Evolutionary conservation across 148 eudicot species (phyloP).

Genomic region (Camellia japonica): DNA sequence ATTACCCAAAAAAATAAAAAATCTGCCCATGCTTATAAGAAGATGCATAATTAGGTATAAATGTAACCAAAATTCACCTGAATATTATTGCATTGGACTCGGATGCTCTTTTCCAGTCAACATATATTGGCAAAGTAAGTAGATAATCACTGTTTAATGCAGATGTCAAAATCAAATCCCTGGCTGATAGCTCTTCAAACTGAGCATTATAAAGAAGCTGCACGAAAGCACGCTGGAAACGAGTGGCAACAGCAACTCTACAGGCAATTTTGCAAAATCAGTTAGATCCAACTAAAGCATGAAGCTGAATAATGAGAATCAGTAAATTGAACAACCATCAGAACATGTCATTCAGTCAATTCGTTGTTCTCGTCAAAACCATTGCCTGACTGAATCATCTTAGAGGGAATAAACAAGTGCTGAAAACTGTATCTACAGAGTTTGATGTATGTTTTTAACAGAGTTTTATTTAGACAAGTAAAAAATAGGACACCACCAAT

Average conservation of each 20-base stretch:
- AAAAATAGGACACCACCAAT: background rate
- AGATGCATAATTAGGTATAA: background rate
- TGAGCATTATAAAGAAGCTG: constrained; percentile 78
- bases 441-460: background rate
- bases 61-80: constrained; percentile 45
- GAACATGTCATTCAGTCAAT: background rate
- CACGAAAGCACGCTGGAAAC: constrained; percentile 82
- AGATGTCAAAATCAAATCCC: constrained; percentile 83
- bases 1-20: background rate
- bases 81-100: constrained; percentile 84
- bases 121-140: constrained; percentile 82
- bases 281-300: constrained; percentile 20
- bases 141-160: constrained; percentile 87
- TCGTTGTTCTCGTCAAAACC: background rate
- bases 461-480: background rate
- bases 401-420: background rate
- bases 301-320: constrained; percentile 3
- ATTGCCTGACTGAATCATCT: background rate
- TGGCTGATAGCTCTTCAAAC: constrained; percentile 89
- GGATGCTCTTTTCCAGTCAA: constrained; percentile 92
- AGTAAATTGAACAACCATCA: background rate
- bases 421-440: background rate
- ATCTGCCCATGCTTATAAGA: background rate
- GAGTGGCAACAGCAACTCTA: constrained; percentile 63
- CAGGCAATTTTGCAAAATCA: constrained; percentile 41